Conservation (phyloP, 352 stramenopile genomes). For the Phytophthora tentaculata region DNA sequence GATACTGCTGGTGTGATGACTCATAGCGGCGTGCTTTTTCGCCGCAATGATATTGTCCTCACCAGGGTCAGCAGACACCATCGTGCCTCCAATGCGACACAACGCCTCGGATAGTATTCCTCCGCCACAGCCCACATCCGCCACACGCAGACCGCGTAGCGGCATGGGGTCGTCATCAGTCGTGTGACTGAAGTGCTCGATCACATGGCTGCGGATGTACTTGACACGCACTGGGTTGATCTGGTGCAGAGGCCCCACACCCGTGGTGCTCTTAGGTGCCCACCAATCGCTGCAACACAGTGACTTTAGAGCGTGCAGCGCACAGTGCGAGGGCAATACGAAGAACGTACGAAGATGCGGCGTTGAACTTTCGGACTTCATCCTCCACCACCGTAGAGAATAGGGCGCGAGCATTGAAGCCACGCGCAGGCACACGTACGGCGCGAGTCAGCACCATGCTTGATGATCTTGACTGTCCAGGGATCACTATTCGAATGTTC, state of each 20-base stretch:
- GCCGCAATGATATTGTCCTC: conserved; percentile 76
- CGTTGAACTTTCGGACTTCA: conserved; percentile 87
- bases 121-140: conserved; percentile 83
- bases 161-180: conserved; percentile 56
- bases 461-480: conserved; percentile 1
- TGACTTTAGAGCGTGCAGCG: neutral
- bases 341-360: conserved; percentile 62
- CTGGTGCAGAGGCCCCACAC: conserved; percentile 81
- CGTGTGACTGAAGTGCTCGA: conserved; percentile 66
- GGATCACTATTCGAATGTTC: conserved; percentile 1
- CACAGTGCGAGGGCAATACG: neutral
- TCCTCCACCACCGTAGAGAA: conserved; percentile 77
- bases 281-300: conserved; percentile 77
- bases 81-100: conserved; percentile 73
- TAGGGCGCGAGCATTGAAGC: conserved; percentile 19
- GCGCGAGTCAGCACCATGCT: conserved; percentile 27
- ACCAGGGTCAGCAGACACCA: conserved; percentile 80
- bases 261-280: conserved; percentile 73
- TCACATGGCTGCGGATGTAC: conserved; percentile 80
- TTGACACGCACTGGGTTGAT: conserved; percentile 86
- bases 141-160: conserved; percentile 59
- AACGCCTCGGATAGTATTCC: conserved; percentile 85
- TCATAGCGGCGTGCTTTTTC: conserved; percentile 61
- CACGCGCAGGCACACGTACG: conserved; percentile 11
- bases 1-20: conserved; percentile 64